Percentiles rank a stretch among this genome's conserved stretches.
phyloP scores from a whole-genome alignment of 2,329 filamentous ascomycete genomes.

The Keithomyces neogunnii region DNA sequence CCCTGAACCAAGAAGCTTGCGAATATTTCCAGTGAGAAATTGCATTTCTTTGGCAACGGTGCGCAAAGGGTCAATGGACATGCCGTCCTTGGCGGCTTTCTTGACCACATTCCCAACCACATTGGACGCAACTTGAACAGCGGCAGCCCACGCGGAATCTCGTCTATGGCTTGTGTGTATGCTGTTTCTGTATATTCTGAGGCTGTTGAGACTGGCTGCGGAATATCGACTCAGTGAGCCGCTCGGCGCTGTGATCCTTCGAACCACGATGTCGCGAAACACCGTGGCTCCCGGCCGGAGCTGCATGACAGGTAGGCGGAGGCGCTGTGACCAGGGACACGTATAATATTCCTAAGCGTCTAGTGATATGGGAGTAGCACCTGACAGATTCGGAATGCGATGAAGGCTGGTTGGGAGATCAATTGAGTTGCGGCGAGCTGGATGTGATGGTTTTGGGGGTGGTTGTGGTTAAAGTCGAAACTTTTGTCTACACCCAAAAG shows the following conservation, averaged over 20 bases:
- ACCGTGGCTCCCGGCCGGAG: constrained; percentile 44
- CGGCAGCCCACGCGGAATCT: constrained; percentile 66
- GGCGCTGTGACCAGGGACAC: neutral
- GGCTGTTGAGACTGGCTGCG: constrained; percentile 17
- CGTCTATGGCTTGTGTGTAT: constrained; percentile 36
- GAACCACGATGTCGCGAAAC: constrained; percentile 32
- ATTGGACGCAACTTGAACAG: constrained; percentile 61
- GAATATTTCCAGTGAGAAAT: constrained; percentile 87
- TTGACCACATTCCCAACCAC: constrained; percentile 61
- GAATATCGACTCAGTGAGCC: constrained; percentile 24
- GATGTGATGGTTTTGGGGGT: neutral
- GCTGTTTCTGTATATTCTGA: constrained; percentile 20
- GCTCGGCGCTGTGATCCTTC: constrained; percentile 18
- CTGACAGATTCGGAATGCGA: neutral
- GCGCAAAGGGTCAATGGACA: constrained; percentile 79
- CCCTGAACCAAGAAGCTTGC: constrained; percentile 84
- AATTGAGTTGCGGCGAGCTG: constrained; percentile 2
- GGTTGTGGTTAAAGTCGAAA: constrained; percentile 5
- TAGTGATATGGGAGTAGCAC: neutral
- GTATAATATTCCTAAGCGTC: neutral
- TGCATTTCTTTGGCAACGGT: constrained; percentile 96
- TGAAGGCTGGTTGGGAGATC: neutral
- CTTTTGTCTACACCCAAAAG: constrained; percentile 8
- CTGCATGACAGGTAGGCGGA: constrained; percentile 33
- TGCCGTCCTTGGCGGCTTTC: constrained; percentile 51